Percentiles rank a stretch among this genome's conserved stretches.
These are phyloP conservation scores for Diaporthe sp. DNA, from an alignment of 2,329 filamentous ascomycete species.

Conservation along the genomic window DNA sequence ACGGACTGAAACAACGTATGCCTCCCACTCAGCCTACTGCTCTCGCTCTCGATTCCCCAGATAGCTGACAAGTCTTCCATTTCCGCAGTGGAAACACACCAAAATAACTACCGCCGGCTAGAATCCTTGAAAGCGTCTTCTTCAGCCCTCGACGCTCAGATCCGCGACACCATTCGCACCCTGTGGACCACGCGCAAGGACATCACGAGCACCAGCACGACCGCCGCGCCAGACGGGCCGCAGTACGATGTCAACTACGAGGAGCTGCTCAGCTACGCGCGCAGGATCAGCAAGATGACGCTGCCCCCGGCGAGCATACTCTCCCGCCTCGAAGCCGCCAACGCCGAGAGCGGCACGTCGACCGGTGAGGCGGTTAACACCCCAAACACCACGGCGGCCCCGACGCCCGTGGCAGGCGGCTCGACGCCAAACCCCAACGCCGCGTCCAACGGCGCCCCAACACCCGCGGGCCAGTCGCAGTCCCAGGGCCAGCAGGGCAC, in stretches of 20 bases:
- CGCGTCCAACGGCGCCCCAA: constrained; percentile 38
- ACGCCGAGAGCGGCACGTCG: constrained; percentile 49
- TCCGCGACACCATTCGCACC: constrained; percentile 77
- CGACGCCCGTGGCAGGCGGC: constrained; percentile 42
- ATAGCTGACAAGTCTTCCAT: constrained; percentile 18
- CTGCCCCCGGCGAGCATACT: constrained; percentile 66
- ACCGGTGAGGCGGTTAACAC: constrained; percentile 40
- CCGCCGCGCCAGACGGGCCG: constrained; percentile 63
- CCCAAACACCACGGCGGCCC: constrained; percentile 41
- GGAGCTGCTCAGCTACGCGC: constrained; percentile 82
- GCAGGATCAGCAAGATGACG: constrained; percentile 84
- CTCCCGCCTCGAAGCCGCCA: constrained; percentile 42
- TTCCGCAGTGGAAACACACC: constrained; percentile 73
- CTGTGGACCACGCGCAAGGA: constrained; percentile 81
- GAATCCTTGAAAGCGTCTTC: constrained; percentile 76
- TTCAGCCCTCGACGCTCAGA: constrained; percentile 75
- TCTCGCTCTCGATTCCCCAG: neutral
- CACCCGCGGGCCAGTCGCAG: constrained; percentile 32
- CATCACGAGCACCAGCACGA: constrained; percentile 73
- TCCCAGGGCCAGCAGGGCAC: constrained; percentile 36
- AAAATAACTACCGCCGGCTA: constrained; percentile 79
- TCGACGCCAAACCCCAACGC: constrained; percentile 37
- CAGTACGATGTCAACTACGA: constrained; percentile 74
- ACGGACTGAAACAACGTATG: constrained; percentile 72
- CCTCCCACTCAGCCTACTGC: constrained; percentile 49